Evolutionary conservation across 2,329 filamentous ascomycete species (phyloP).

Genomic region (Arthrobotrys sinensis): DNA sequence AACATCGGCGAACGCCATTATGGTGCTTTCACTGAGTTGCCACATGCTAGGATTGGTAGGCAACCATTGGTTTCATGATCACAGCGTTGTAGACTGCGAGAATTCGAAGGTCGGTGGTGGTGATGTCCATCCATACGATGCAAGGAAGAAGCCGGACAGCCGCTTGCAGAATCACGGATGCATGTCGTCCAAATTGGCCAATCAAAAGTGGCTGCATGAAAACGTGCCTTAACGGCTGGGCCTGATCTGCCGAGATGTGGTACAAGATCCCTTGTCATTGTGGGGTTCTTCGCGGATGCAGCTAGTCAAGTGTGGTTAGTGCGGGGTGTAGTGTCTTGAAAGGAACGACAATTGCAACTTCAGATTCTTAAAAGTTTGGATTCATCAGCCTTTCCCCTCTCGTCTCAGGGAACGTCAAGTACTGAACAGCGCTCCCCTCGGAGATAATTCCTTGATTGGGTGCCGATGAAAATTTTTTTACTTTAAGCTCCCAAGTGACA

Average conservation of each 20-base stretch:
- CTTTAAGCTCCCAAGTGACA: no score
- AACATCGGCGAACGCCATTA: conserved; percentile 45
- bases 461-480: neutral
- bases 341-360: neutral
- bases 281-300: neutral
- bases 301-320: conserved; percentile 40
- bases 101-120: conserved; percentile 15
- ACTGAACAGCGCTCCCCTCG: conserved; percentile 13
- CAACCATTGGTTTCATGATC: conserved; percentile 47
- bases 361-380: neutral
- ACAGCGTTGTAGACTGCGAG: neutral
- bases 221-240: conserved; percentile 59
- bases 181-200: conserved; percentile 40
- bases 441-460: conserved; percentile 32
- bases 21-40: conserved; percentile 12
- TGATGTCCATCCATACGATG: conserved; percentile 40
- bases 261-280: conserved; percentile 47
- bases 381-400: conserved; percentile 20
- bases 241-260: conserved; percentile 54
- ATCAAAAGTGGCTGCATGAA: conserved; percentile 18
- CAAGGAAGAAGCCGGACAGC: conserved; percentile 11
- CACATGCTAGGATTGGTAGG: conserved; percentile 55
- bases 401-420: neutral
- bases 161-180: neutral
- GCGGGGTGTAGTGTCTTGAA: conserved; percentile 6